Conservation (phyloP, 441 rosid species). For the Francoa sonchifolia region DNA sequence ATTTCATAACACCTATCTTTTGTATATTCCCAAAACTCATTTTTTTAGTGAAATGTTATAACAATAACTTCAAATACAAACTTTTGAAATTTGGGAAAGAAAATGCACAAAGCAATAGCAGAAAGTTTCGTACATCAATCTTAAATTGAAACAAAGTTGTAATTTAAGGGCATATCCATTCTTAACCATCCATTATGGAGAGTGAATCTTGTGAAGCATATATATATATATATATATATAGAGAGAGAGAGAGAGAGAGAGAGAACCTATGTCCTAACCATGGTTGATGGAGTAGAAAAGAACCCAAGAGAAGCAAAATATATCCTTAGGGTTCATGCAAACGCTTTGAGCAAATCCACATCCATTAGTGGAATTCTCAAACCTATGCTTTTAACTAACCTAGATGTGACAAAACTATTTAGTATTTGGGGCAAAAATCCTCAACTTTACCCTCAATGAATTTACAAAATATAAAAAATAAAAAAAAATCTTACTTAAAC, state of each 20-base stretch:
- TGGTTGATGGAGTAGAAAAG: conserved; percentile 59
- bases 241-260: conserved; percentile 9
- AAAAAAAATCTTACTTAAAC: conserved; percentile 9
- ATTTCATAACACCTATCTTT: too few species aligned
- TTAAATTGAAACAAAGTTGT: too few species aligned
- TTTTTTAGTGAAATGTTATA: too few species aligned
- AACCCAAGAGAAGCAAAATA: conserved; percentile 80
- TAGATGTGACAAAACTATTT: too few species aligned
- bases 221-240: not conserved
- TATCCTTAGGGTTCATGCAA: conserved; percentile 74
- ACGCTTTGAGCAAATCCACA: conserved; percentile 53
- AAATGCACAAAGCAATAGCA: too few species aligned
- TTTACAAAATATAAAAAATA: conserved; percentile 27
- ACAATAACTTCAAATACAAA: too few species aligned
- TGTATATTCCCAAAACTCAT: too few species aligned
- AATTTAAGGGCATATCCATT: too few species aligned
- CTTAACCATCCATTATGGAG: too few species aligned
- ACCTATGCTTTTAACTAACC: conserved; percentile 16
- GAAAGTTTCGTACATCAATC: too few species aligned
- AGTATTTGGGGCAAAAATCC: conserved; percentile 41
- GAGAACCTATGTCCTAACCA: conserved; percentile 79
- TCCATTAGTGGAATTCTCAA: conserved; percentile 38
- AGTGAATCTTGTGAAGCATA: not conserved
- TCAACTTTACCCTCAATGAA: conserved; percentile 43
- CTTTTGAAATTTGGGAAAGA: too few species aligned